Evolutionary conservation across 495 filamentous ascomycete species (phyloP), one percentile per base, ranked within the genome.

Genomic region (Cercophora scortea): DNA sequence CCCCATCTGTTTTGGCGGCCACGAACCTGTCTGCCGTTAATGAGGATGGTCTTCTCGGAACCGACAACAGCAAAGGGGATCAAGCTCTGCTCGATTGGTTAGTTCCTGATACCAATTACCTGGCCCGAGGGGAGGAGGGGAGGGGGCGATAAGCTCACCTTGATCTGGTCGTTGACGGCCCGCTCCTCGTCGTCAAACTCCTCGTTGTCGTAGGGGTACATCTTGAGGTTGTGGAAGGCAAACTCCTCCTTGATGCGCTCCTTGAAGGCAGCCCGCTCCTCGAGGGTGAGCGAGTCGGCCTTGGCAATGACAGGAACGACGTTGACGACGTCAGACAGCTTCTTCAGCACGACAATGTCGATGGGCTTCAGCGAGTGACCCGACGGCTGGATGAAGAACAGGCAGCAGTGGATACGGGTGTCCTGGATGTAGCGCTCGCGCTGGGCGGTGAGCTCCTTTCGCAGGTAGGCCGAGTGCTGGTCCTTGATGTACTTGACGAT

Each of bases 401-500:
- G 77, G 73, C 93, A 99, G 83, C 93, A 97, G 79, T 99, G 93
- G 61, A 99, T 95, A 54, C 93, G 87, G 59, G 93, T 97, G 71
- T 99, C 93, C 75, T 95, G 91, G 59, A 99, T 96, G 68, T 99
- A 97, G 59, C 93, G 88, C 71, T 99, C 93, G 71, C 93, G 88
- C 79, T 99, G 94, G 58, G 93, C 93, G n/a, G 93, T 97, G 60
- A 99, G 90, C 67, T 99, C 93, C 79, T 99, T 99, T 70, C 94
- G 87, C 46, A 99, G 88, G 75, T 96, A 99, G 61, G 94, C 90
- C n/a, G 89, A 94, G 78, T 99, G 94, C 77, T 99, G 93, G 73
- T 99, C 94, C 79, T 99, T 99, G 80, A 99, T 99, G 75, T 99
- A 99, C 77, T 97, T 97, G 76, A 99, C 91, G 67, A 99, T 99